Evolutionary conservation across 148 eudicot species (phyloP), one percentile per base, ranked within the genome.

Genomic region (Euryodendron excelsum): DNA sequence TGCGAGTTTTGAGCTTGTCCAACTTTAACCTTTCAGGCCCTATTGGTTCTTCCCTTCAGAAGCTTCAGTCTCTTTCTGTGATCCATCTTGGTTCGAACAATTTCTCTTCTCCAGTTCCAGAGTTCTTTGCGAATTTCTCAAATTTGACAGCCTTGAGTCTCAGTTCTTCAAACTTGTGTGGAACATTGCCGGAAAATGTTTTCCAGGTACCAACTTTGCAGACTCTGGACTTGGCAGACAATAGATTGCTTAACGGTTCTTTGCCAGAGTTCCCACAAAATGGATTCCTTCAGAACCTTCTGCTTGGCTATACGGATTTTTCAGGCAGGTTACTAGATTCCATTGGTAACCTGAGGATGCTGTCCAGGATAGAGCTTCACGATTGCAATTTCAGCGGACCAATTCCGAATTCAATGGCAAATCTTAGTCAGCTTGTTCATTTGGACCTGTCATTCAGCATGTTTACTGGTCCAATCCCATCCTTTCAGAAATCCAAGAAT

Each of bases 311-410:
- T 33, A 83, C 86, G 47, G 81, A 79, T 3, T 83, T 88, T 61
- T 80, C 84, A 8, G 86, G 89, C 0, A 13, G 5, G 5, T 76
- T 86, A 27, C 88, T 86, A 2, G 69, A 68, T 47, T 78, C 85
- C 13, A 76, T 88, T 72, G 78, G 79, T 65, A 75, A 76, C 53
- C 81, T 88, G 23, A 68, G 50, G 9, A 76, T 21, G 30, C 50
- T 88, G 78, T 62, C 83, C n/a, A 76, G 17, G 64, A 33, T 88
- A 17, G 86, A 84, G 12, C 73, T 86, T 25, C 25, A 41, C 0
- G 36, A 65, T 39, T 80, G 87, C 74, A 77, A 63, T 15, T 84
- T 88, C 74, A 78, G 50, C n/a, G 91, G 89, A 64, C 39, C 14
- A 1, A 72, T 88, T 39, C 89, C 89, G 7, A 25, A 78, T 52